Percentiles rank a stretch among this genome's conserved stretches.
Conservation (phyloP, 1,284 basidiomycete species). For the Trichosporon sp. region DNA sequence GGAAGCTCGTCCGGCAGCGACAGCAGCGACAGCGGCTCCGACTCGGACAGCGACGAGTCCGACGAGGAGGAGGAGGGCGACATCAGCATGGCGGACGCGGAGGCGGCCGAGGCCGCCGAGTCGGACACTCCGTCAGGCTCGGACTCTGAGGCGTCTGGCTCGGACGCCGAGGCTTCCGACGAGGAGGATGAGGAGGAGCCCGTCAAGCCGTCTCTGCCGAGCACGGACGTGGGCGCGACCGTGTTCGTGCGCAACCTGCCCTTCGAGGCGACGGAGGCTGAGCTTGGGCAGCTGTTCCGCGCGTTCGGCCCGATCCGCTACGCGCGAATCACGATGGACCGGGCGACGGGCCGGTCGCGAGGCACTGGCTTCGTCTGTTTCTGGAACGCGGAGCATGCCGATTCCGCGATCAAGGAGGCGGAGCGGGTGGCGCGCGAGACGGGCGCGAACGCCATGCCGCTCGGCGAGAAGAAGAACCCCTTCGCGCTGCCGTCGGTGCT, state of each 20-base stretch:
- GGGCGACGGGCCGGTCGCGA: slow-evolving; percentile 73
- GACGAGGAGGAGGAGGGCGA: slow-evolving; percentile 55
- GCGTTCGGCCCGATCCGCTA: slow-evolving; percentile 90
- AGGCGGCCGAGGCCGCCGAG: slow-evolving; percentile 51
- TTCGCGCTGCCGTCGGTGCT: slow-evolving; percentile 80
- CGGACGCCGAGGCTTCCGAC: slow-evolving; percentile 46
- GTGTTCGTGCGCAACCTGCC: slow-evolving; percentile 93
- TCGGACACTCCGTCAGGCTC: slow-evolving; percentile 39
- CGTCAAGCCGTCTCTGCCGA: slow-evolving; percentile 67
- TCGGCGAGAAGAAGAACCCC: slow-evolving; percentile 66
- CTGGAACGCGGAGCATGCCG: slow-evolving; percentile 89
- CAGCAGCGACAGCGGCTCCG: slow-evolving; percentile 53
- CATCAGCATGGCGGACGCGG: slow-evolving; percentile 50
- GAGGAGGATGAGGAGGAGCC: slow-evolving; percentile 54
- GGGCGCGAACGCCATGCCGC: slow-evolving; percentile 46
- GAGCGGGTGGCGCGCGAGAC: slow-evolving; percentile 64
- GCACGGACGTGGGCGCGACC: slow-evolving; percentile 79
- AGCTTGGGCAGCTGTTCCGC: slow-evolving; percentile 79
- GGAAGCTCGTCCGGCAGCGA: slow-evolving; percentile 47
- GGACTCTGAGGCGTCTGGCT: slow-evolving; percentile 52
- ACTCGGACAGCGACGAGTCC: slow-evolving; percentile 55
- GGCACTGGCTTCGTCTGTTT: slow-evolving; percentile 98
- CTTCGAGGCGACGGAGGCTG: slow-evolving; percentile 86
- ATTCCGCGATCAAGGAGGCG: slow-evolving; percentile 76
- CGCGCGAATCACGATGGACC: slow-evolving; percentile 85